phyloP scores from a whole-genome alignment of 176 grass and related monocot genomes.

The Thinopyrum elongatum region DNA sequence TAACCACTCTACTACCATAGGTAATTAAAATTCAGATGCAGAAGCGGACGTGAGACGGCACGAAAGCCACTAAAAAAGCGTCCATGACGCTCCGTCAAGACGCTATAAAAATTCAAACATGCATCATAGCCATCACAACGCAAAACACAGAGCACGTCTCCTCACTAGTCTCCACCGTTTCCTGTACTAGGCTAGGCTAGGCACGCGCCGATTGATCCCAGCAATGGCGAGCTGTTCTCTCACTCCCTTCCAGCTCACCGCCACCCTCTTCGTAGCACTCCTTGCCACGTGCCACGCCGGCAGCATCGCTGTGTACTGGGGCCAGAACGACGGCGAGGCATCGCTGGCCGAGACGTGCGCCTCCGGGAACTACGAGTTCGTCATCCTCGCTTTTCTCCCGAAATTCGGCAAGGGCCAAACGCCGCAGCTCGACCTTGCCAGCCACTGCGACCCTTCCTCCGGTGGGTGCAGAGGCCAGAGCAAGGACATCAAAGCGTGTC shows the following conservation, averaged over 20 bases:
- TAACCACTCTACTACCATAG: neutral
- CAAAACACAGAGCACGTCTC: neutral
- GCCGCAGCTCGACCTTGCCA: slow-evolving; percentile 27
- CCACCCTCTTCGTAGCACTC: neutral
- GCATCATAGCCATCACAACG: neutral
- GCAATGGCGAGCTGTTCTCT: slow-evolving; percentile 18
- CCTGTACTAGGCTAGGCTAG: too few relatives aligned
- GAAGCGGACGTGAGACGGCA: slow-evolving; percentile 26
- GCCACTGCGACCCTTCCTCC: slow-evolving; percentile 56
- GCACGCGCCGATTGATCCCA: neutral
- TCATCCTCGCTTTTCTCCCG: slow-evolving; percentile 59
- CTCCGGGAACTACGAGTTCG: slow-evolving; percentile 49
- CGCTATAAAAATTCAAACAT: slow-evolving; percentile 18
- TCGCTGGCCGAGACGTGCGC: slow-evolving; percentile 33
- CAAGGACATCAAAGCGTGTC: slow-evolving; percentile 49
- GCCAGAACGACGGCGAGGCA: slow-evolving; percentile 51
- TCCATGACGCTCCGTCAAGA: neutral
- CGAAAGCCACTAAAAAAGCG: neutral
- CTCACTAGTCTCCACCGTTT: too few relatives aligned
- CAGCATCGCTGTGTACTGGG: slow-evolving; percentile 57
- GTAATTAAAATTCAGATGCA: slow-evolving; percentile 43
- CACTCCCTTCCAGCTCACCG: neutral
- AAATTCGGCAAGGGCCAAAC: slow-evolving; percentile 63
- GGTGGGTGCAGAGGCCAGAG: slow-evolving; percentile 43
- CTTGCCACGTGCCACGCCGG: slow-evolving; percentile 35